A percentile compares a stretch with the other conserved stretches of the same genome.
Conservation (phyloP, 768 basidiomycete species). For the Pseudohyphozyma bogoriensis region DNA sequence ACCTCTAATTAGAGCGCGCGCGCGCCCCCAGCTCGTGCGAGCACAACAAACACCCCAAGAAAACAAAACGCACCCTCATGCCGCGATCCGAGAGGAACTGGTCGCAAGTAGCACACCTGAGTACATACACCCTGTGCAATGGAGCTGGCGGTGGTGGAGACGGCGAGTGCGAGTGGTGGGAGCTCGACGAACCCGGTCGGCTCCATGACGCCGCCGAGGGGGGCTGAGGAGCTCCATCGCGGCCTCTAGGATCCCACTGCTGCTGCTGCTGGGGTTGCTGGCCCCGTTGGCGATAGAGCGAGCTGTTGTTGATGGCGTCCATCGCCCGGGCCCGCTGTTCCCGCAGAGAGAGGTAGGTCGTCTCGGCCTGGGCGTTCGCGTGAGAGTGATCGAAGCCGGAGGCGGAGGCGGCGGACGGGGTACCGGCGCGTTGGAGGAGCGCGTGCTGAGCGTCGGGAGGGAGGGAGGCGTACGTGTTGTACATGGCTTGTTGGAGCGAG, state of each 20-base stretch:
- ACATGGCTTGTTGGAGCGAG: background rate
- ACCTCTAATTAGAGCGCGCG: background rate
- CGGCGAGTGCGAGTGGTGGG: background rate
- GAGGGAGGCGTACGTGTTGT: background rate
- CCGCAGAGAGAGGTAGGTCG: background rate
- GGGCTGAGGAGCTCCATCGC: background rate
- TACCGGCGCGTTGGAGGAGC: background rate
- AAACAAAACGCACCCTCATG: conserved; percentile 55
- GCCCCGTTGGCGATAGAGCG: background rate
- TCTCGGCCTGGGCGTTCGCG: too few relatives aligned
- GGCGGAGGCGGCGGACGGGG: background rate
- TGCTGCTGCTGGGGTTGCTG: background rate
- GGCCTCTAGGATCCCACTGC: background rate
- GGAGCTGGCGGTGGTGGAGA: background rate
- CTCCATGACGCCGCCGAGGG: background rate
- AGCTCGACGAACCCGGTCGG: background rate
- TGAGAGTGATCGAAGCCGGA: too few relatives aligned
- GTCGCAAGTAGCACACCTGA: conserved; percentile 64
- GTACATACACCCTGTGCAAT: conserved; percentile 45
- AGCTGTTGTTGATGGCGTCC: background rate
- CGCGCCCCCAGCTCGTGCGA: background rate
- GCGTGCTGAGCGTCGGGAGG: background rate
- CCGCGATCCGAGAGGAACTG: conserved; percentile 71
- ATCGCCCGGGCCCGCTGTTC: background rate
- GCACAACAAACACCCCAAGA: background rate